Evolutionary conservation across 2,329 filamentous ascomycete genomes (phyloP), one percentile per base, ranked within the genome.

Genomic region (Cladosporium austrohemisphaericum): DNA sequence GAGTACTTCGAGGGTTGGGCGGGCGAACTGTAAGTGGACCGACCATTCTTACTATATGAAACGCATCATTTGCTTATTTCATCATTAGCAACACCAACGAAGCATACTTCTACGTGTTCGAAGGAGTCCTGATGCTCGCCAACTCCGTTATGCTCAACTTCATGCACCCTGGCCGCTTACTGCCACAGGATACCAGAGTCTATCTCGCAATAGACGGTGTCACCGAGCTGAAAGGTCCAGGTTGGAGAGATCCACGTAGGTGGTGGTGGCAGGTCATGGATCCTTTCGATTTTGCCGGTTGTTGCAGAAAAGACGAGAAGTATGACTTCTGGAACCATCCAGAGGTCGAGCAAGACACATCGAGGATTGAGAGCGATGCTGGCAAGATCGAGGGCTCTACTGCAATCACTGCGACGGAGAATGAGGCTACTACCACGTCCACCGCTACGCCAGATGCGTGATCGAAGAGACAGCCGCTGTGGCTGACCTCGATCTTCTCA

Each of bases 41-140:
- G n/a, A n/a, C n/a, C n/a, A n/a, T n/a, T n/a, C n/a, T n/a, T n/a
- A n/a, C n/a, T n/a, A n/a, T n/a, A n/a, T n/a, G n/a, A n/a, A n/a
- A n/a, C n/a, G n/a, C 3, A 36, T 40, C 13, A 41, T 52, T 19
- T 44, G 37, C 10, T 38, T 58, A 16, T 66, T 63, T 14, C 66
- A 69, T 60, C 60, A 66, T n/a, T 51, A 63, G 65, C 41, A 55
- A 59, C 57, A 54, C 68, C 50, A 68, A 76, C 41, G 77, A 81
- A 49, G 71, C 70, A 57, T 76, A 73, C 54, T 76, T 79, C 52
- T 80, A 74, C 71, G 64, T 79, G 25, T 78, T 80, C 50, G 78
- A 80, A 55, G 59, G 65, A 2, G 70, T 78, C 44, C 78, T 80
- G 71, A 72, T 76, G 14, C 53, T 70, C 41, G 78, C 78, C 53